Percentiles rank a stretch among this genome's conserved stretches.
These are phyloP conservation scores for Ceratocystiopsis minuta DNA, from an alignment of 2,329 filamentous ascomycete genomes.

Conservation along the genomic window DNA sequence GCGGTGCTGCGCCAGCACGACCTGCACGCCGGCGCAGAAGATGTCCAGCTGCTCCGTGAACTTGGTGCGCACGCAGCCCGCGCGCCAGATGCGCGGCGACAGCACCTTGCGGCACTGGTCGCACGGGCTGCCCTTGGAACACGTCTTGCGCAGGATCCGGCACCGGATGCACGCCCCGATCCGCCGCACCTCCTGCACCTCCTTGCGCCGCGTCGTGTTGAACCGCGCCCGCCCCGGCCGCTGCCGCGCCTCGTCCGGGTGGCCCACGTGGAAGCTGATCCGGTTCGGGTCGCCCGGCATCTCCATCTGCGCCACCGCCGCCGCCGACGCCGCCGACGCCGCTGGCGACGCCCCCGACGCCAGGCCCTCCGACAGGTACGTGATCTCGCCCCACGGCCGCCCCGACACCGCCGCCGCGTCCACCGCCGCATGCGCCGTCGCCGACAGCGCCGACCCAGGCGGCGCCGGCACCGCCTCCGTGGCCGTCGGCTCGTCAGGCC, in stretches of 20 bases:
- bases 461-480: too few relatives aligned
- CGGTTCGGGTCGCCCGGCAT: conserved; percentile 15
- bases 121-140: conserved; percentile 44
- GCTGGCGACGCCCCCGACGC: too few relatives aligned
- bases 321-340: conserved; percentile 6
- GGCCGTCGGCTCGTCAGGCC: too few relatives aligned
- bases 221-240: conserved; percentile 40
- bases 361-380: conserved; percentile 22
- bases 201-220: conserved; percentile 37
- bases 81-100: conserved; percentile 45
- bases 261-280: conserved; percentile 38
- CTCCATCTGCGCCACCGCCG: not conserved
- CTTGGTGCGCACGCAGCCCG: conserved; percentile 43
- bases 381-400: conserved; percentile 37
- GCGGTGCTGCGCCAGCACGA: conserved; percentile 40
- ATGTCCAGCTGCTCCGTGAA: conserved; percentile 43
- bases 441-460: not conserved
- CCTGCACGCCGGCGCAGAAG: conserved; percentile 45
- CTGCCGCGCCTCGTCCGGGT: conserved; percentile 27
- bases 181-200: conserved; percentile 47
- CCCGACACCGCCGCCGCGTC: conserved; percentile 9
- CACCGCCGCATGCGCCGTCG: not conserved
- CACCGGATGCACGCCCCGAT: conserved; percentile 49
- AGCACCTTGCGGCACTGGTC: conserved; percentile 46
- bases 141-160: conserved; percentile 47